phyloP scores from a whole-genome alignment of 169 alveolate species.

The Eimeria sp. region DNA sequence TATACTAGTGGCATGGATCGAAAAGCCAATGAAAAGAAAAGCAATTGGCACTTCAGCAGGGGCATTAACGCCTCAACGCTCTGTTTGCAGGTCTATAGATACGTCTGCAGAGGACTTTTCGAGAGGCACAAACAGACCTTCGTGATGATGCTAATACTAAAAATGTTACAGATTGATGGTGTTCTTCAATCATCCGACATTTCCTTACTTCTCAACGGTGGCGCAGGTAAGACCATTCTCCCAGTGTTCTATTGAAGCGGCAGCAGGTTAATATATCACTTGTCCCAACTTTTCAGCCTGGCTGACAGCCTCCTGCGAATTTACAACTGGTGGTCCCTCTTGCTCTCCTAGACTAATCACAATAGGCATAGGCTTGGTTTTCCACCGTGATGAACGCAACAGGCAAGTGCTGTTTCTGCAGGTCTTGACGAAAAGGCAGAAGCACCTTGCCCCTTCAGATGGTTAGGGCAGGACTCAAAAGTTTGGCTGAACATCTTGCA shows the following conservation, averaged over 20 bases:
- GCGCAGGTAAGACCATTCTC: slow-evolving; percentile 86
- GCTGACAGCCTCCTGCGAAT: not conserved
- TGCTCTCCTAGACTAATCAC: not conserved
- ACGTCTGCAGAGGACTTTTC: slow-evolving; percentile 97
- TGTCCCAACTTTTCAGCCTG: too few relatives aligned
- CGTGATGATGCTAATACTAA: slow-evolving; percentile 96
- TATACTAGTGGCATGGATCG: not conserved
- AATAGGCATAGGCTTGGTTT: not conserved
- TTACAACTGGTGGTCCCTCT: not conserved
- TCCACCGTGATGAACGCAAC: not conserved
- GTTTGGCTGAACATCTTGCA: slow-evolving; percentile 96
- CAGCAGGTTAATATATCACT: not conserved
- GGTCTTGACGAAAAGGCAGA: slow-evolving; percentile 93
- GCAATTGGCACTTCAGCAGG: not conserved
- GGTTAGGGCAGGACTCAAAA: slow-evolving; percentile 92
- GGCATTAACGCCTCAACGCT: slow-evolving; percentile 60
- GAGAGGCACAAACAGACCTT: slow-evolving; percentile 98
- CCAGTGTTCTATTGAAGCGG: not conserved
- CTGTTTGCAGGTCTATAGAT: slow-evolving; percentile 92
- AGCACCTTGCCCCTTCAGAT: slow-evolving; percentile 92
- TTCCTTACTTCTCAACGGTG: slow-evolving; percentile 95
- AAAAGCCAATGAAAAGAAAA: not conserved
- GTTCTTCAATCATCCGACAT: slow-evolving; percentile 94
- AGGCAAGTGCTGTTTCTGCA: slow-evolving; percentile 58
- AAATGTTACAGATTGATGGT: slow-evolving; percentile 95